Evolutionary conservation across 2,329 filamentous ascomycete species (phyloP).

Genomic region (Neofusicoccum laricinum): DNA sequence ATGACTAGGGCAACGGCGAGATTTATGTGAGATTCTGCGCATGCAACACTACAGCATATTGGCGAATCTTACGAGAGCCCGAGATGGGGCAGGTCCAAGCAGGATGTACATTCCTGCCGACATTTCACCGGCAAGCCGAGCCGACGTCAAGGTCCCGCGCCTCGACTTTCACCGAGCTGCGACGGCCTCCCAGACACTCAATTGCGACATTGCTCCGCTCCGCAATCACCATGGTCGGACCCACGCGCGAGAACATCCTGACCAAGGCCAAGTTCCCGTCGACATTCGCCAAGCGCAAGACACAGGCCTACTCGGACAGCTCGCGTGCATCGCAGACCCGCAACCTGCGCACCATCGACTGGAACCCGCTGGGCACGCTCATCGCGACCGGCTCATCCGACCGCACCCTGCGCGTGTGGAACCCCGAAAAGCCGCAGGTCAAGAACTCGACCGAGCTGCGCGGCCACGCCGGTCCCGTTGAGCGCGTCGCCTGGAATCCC

Average conservation of each 20-base stretch:
- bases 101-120: too few relatives aligned
- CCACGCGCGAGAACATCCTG: constrained; percentile 55
- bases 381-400: constrained; percentile 78
- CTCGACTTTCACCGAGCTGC: not conserved
- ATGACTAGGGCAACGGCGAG: not conserved
- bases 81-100: too few relatives aligned
- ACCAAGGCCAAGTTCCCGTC: constrained; percentile 67
- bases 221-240: constrained; percentile 16
- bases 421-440: constrained; percentile 70
- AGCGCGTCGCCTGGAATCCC: constrained; percentile 76
- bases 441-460: constrained; percentile 74
- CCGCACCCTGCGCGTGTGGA: constrained; percentile 74
- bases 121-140: too few relatives aligned
- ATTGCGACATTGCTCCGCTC: not conserved
- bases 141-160: not conserved
- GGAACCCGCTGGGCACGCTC: constrained; percentile 81
- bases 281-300: constrained; percentile 66
- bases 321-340: constrained; percentile 32
- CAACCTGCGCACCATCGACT: constrained; percentile 70
- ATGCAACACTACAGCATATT: too few relatives aligned
- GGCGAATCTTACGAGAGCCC: too few relatives aligned
- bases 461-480: constrained; percentile 63
- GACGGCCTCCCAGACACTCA: not conserved
- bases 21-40: too few relatives aligned
- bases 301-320: constrained; percentile 61